Evolutionary conservation across 352 stramenopile genomes (phyloP).

Genomic region (Phytophthora megakarya): DNA sequence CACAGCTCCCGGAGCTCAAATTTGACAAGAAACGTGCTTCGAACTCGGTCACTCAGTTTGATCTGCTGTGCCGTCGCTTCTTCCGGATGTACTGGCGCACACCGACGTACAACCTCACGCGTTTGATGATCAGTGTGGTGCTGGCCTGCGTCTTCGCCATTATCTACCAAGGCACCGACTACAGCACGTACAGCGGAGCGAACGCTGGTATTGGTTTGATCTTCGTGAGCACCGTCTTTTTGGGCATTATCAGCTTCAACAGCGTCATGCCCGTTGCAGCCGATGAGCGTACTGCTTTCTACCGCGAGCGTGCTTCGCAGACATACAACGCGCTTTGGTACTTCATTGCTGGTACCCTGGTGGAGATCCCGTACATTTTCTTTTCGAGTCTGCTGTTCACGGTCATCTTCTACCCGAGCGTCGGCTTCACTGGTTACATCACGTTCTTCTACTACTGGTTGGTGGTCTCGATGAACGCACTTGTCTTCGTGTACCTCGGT

Average conservation of each 20-base stretch:
- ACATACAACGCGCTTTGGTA: conserved; percentile 85
- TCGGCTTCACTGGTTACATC: conserved; percentile 48
- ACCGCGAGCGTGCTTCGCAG: conserved; percentile 88
- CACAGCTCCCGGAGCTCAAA: conserved; percentile 40
- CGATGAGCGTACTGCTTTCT: conserved; percentile 55
- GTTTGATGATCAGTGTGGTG: conserved; percentile 68
- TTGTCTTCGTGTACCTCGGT: conserved; percentile 58
- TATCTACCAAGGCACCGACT: conserved; percentile 67
- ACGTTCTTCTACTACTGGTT: conserved; percentile 67
- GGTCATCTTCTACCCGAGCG: conserved; percentile 63
- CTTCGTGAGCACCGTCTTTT: conserved; percentile 86
- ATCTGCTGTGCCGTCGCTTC: conserved; percentile 43
- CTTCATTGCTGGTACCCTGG: conserved; percentile 56
- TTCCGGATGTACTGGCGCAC: conserved; percentile 74
- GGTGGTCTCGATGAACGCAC: conserved; percentile 45
- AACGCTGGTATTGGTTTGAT: conserved; percentile 78
- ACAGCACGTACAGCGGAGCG: conserved; percentile 43
- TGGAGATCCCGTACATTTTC: conserved; percentile 50
- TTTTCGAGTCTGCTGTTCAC: conserved; percentile 45
- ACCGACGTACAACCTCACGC: conserved; percentile 82
- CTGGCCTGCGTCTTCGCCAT: conserved; percentile 78
- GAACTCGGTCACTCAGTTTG: conserved; percentile 28
- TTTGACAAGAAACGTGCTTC: conserved; percentile 54
- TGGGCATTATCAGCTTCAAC: conserved; percentile 50
- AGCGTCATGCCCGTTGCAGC: conserved; percentile 30